These are phyloP conservation scores for Ophiosphaerella korrae DNA, from an alignment of 2,329 filamentous ascomycete genomes.

Conservation along the genomic window DNA sequence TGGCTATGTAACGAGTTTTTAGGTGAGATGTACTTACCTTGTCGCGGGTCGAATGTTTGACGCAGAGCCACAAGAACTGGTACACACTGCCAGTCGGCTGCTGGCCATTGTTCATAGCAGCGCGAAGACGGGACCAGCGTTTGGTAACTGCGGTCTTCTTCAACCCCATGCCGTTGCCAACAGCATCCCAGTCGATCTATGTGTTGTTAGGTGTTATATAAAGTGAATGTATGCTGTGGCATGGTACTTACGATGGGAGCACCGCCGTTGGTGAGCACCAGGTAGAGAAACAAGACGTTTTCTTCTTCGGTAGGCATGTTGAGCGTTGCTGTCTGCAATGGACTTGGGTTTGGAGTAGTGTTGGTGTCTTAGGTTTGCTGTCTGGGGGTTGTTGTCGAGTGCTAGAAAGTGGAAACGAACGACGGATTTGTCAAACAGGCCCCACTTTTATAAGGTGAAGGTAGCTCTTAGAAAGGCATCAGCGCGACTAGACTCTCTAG, in stretches of 20 bases:
- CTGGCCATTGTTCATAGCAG: conserved; percentile 28
- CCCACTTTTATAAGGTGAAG: conserved; percentile 13
- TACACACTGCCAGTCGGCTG: conserved; percentile 16
- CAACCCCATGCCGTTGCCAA: conserved; percentile 30
- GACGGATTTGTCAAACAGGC: conserved; percentile 1
- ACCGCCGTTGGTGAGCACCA: conserved; percentile 33
- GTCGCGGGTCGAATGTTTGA: conserved; percentile 32
- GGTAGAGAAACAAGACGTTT: conserved; percentile 39
- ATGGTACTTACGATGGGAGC: conserved; percentile 21
- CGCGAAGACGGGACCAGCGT: conserved; percentile 43
- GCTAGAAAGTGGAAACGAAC: conserved; percentile 2
- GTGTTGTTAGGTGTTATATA: conserved; percentile 1
- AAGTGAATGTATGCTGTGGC: background rate
- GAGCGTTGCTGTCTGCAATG: background rate
- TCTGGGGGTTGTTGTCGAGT: background rate
- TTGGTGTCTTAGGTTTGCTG: background rate
- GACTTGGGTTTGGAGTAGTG: background rate
- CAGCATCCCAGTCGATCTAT: conserved; percentile 39
- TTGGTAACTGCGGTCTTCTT: conserved; percentile 32
- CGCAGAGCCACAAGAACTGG: conserved; percentile 35
- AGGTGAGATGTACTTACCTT: conserved; percentile 21
- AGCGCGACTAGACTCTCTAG: conserved; percentile 13
- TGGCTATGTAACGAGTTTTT: background rate
- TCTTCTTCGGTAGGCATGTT: conserved; percentile 38
- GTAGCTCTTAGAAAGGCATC: conserved; percentile 1